Percentiles rank a stretch among this genome's conserved stretches.
These are phyloP conservation scores for Scorias spongiosa DNA, from an alignment of 2,329 filamentous ascomycete genomes.

Conservation along the genomic window DNA sequence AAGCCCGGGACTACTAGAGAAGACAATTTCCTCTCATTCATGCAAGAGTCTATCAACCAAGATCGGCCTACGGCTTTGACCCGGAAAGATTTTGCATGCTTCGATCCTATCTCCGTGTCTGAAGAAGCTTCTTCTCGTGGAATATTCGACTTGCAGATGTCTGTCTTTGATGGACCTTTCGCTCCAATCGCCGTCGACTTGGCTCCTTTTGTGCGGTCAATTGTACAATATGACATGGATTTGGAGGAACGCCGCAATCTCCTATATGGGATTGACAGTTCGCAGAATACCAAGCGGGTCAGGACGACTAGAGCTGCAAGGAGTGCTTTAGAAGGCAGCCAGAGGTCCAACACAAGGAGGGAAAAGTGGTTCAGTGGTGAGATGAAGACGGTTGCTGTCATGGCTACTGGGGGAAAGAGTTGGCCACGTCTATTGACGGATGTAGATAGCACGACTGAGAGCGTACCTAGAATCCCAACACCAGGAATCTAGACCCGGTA, in stretches of 20 bases:
- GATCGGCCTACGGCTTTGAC: conserved; percentile 10
- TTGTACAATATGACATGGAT: conserved; percentile 59
- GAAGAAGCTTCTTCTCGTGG: conserved; percentile 17
- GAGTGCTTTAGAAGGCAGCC: conserved; percentile 55
- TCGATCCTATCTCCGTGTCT: conserved; percentile 36
- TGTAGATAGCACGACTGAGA: neutral
- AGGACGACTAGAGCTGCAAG: conserved; percentile 60
- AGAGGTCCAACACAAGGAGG: conserved; percentile 48
- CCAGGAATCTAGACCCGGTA: too few species aligned
- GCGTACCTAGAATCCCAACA: too few species aligned
- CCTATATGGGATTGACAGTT: conserved; percentile 41
- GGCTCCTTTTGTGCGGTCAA: conserved; percentile 77
- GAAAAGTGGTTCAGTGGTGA: conserved; percentile 57
- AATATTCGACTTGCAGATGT: conserved; percentile 41
- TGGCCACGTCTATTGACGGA: conserved; percentile 18
- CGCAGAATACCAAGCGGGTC: conserved; percentile 36
- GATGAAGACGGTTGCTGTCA: conserved; percentile 45
- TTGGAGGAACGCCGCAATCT: conserved; percentile 55
- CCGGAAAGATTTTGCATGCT: conserved; percentile 29
- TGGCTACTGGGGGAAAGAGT: conserved; percentile 40
- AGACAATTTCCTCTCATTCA: neutral
- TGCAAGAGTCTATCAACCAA: conserved; percentile 7
- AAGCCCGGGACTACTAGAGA: neutral
- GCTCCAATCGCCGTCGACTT: conserved; percentile 56
- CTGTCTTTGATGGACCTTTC: conserved; percentile 61